Conservation (phyloP, 192 early-diverging fungal species). For the Geranomyces michiganensis region DNA sequence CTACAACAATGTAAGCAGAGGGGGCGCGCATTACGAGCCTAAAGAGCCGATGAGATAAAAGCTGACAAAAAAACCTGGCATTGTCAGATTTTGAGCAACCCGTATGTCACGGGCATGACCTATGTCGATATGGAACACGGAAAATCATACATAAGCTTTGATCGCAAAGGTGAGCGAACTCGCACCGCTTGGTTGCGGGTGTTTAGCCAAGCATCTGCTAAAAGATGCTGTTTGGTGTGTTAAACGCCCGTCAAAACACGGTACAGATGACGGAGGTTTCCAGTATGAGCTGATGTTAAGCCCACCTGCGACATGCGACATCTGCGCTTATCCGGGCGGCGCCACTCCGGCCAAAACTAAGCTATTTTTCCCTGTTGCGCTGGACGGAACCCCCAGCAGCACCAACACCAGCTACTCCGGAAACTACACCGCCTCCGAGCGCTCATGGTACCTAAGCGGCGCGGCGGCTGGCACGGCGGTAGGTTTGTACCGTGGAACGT, state of each 20-base stretch:
- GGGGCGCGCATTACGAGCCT: background rate
- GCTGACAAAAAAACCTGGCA: background rate
- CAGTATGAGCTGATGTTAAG: slow-evolving; percentile 1
- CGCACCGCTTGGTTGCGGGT: too few species aligned
- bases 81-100: background rate
- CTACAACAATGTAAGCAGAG: background rate
- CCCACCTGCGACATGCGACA: background rate
- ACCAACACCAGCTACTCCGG: background rate
- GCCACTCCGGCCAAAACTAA: background rate
- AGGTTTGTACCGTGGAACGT: too few species aligned
- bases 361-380: background rate
- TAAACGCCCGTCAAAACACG: too few species aligned
- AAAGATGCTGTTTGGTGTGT: too few species aligned
- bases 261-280: background rate
- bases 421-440: background rate
- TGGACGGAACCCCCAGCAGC: background rate
- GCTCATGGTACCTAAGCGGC: background rate
- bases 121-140: background rate
- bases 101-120: background rate
- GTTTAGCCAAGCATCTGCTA: too few species aligned
- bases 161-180: too few species aligned
- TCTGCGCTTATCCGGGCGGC: background rate
- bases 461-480: background rate
- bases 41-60: too few species aligned
- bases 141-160: background rate